Conservation (phyloP, 2,329 filamentous ascomycete species). For the Aspergillus phoenicis region DNA sequence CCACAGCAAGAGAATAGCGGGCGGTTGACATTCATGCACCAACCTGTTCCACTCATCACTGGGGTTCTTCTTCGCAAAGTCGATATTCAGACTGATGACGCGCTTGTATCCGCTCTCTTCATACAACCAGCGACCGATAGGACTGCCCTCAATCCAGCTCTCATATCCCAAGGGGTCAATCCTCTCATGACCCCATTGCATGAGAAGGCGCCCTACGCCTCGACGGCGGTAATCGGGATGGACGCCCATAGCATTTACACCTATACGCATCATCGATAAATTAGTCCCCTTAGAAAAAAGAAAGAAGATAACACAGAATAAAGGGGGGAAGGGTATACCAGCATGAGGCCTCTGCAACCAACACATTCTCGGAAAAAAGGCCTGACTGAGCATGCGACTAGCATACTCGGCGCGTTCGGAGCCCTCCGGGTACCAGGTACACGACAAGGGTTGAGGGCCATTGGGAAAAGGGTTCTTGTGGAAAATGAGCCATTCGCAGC, state of each 20-base stretch:
- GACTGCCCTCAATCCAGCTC: constrained; percentile 22
- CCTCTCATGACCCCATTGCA: constrained; percentile 21
- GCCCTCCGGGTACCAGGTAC: constrained; percentile 23
- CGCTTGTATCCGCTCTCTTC: constrained; percentile 20
- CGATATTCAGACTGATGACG: constrained; percentile 16
- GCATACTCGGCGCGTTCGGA: constrained; percentile 21
- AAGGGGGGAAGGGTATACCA: neutral
- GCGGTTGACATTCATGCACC: constrained; percentile 19
- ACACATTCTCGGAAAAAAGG: constrained; percentile 16
- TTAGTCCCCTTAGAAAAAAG: neutral
- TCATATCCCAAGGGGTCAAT: constrained; percentile 22
- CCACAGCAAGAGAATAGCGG: constrained; percentile 22
- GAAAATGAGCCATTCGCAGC: constrained; percentile 24
- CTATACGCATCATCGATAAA: neutral
- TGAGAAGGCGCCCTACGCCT: constrained; percentile 20
- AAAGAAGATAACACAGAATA: neutral
- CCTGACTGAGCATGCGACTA: constrained; percentile 13
- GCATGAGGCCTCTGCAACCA: constrained; percentile 22
- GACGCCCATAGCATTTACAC: constrained; percentile 22
- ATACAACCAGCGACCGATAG: constrained; percentile 20
- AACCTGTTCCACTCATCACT: constrained; percentile 22
- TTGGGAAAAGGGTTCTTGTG: constrained; percentile 21
- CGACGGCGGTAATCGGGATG: constrained; percentile 19
- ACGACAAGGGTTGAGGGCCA: constrained; percentile 19
- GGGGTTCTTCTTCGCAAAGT: constrained; percentile 20